phyloP scores from a whole-genome alignment of 495 filamentous ascomycete genomes.

The Penicillium taxi region DNA sequence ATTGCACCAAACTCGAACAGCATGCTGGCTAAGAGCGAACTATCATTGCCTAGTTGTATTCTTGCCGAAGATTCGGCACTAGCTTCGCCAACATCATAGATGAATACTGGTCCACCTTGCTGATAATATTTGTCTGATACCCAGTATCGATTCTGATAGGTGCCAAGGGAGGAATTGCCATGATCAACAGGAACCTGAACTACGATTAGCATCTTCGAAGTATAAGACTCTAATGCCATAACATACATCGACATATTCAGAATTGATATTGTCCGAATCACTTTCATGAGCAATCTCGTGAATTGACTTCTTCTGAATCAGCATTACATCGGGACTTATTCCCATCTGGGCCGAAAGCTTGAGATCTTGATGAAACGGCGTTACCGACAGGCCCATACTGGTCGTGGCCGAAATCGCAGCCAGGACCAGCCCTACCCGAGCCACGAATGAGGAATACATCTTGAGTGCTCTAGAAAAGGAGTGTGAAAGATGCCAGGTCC shows the following conservation, averaged over 20 bases:
- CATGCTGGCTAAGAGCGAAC: slow-evolving; percentile 36
- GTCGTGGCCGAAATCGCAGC: slow-evolving; percentile 8
- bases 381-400: slow-evolving; percentile 3
- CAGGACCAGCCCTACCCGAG: slow-evolving; percentile 3
- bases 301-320: slow-evolving; percentile 5
- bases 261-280: background rate
- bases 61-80: slow-evolving; percentile 22
- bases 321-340: slow-evolving; percentile 14
- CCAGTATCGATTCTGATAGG: slow-evolving; percentile 50
- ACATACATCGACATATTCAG: slow-evolving; percentile 16
- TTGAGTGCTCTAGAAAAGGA: background rate
- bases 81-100: slow-evolving; percentile 46
- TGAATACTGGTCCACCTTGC: slow-evolving; percentile 45
- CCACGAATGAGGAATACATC: slow-evolving; percentile 8
- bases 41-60: slow-evolving; percentile 27
- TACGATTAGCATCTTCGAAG: slow-evolving; percentile 6
- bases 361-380: slow-evolving; percentile 14
- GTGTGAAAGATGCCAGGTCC: no score
- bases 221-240: background rate
- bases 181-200: slow-evolving; percentile 43
- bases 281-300: slow-evolving; percentile 3
- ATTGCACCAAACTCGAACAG: slow-evolving; percentile 43
- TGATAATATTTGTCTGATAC: slow-evolving; percentile 42
- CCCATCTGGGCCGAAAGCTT: slow-evolving; percentile 21
- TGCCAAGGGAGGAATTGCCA: slow-evolving; percentile 29